A percentile compares a stretch with the other conserved stretches of the same genome.
These are phyloP conservation scores for Aspergillus ochraceus DNA, from an alignment of 2,329 filamentous ascomycete species.

Conservation along the genomic window DNA sequence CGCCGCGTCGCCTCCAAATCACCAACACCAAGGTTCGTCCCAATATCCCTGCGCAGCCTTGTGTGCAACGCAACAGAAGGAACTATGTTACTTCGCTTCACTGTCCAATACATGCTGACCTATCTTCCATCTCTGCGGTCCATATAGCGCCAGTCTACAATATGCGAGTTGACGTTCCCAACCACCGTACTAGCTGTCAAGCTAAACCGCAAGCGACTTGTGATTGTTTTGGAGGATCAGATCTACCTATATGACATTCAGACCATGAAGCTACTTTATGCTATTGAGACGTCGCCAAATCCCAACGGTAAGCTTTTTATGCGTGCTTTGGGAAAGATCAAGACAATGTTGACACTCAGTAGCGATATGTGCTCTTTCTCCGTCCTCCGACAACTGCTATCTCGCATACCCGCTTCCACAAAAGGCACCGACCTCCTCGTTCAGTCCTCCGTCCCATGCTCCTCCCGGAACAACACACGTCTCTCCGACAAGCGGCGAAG, in stretches of 20 bases:
- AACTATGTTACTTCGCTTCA: background rate
- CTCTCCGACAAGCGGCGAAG: slow-evolving; percentile 82
- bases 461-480: slow-evolving; percentile 74
- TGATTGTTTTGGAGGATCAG: slow-evolving; percentile 90
- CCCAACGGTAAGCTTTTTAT: slow-evolving; percentile 59
- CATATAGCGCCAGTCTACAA: slow-evolving; percentile 69
- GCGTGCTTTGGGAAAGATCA: background rate
- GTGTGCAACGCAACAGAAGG: slow-evolving; percentile 1
- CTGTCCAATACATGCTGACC: slow-evolving; percentile 7
- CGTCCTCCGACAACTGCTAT: slow-evolving; percentile 93
- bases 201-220: slow-evolving; percentile 88
- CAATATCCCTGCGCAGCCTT: slow-evolving; percentile 8
- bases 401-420: slow-evolving; percentile 88
- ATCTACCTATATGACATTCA: slow-evolving; percentile 99
- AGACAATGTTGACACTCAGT: slow-evolving; percentile 11
- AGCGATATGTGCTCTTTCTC: slow-evolving; percentile 89
- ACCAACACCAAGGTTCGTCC: slow-evolving; percentile 87
- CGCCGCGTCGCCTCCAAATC: slow-evolving; percentile 88
- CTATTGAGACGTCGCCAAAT: slow-evolving; percentile 91
- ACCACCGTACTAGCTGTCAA: slow-evolving; percentile 94
- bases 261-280: slow-evolving; percentile 94
- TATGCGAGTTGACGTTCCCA: slow-evolving; percentile 97
- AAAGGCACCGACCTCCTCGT: slow-evolving; percentile 54
- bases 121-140: background rate
- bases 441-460: slow-evolving; percentile 72